phyloP scores from a whole-genome alignment of 169 alveolate genomes.

The Cyclospora cayetanensis region DNA sequence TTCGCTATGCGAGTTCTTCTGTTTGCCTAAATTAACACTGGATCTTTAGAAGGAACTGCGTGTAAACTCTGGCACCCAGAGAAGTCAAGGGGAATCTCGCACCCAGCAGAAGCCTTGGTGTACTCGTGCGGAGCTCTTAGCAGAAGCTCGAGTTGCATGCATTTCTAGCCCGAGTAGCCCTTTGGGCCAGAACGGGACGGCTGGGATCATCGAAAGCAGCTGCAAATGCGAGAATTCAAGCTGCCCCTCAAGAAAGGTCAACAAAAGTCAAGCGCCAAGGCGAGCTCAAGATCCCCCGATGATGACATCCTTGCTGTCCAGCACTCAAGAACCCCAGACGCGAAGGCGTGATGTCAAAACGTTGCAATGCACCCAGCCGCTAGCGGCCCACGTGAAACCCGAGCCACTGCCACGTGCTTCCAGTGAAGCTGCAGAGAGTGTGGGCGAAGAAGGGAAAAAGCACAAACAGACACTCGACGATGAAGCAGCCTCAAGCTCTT shows the following conservation, averaged over 20 bases:
- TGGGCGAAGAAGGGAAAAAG: neutral
- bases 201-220: neutral
- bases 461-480: neutral
- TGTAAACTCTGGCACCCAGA: neutral
- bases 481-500: neutral
- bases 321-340: neutral
- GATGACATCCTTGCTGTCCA: neutral
- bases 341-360: neutral
- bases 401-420: neutral
- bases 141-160: neutral
- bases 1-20: neutral
- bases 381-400: neutral
- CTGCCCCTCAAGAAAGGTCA: neutral
- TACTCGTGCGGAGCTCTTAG: neutral
- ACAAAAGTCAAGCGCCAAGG: neutral
- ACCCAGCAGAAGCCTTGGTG: neutral
- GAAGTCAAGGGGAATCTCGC: neutral
- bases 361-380: neutral
- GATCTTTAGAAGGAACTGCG: neutral
- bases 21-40: neutral
- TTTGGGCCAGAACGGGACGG: neutral
- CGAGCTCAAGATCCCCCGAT: neutral
- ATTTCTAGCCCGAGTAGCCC: neutral
- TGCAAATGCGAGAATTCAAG: neutral
- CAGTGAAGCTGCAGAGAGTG: no score